Evolutionary conservation across 345 rosid species (phyloP).

Genomic region (Psidium guajava): DNA sequence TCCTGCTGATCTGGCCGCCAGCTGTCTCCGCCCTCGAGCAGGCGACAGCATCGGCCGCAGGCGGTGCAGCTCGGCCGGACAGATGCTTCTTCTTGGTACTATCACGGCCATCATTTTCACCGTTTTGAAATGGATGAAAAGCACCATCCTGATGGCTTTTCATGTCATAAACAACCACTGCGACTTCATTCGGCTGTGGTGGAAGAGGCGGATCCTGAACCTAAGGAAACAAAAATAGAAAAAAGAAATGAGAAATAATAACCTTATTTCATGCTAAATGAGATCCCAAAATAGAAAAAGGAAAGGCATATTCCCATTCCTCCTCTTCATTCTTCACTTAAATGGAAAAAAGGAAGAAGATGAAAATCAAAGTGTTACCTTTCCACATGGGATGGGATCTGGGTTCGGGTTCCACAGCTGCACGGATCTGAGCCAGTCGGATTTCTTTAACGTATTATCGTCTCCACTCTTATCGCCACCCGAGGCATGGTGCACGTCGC

Average conservation of each 20-base stretch:
- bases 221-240: neutral
- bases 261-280: neutral
- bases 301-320: neutral
- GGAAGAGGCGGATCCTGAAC: neutral
- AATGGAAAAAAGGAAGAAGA: neutral
- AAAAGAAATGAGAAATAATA: neutral
- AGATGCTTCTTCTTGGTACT: neutral
- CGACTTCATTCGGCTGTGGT: neutral
- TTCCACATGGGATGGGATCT: neutral
- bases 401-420: constrained; percentile 15
- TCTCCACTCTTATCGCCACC: neutral
- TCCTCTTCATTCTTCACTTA: neutral
- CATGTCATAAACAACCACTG: neutral
- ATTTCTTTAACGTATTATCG: neutral
- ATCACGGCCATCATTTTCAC: neutral
- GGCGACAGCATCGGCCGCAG: neutral
- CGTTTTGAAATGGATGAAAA: neutral
- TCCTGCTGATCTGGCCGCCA: neutral
- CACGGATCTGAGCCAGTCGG: constrained; percentile 14
- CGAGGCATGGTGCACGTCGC: neutral
- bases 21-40: neutral
- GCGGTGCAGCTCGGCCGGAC: neutral
- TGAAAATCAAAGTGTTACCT: neutral
- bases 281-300: neutral
- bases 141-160: neutral